Evolutionary conservation across 1,284 basidiomycete species (phyloP).

Genomic region (Puccinia polysora): DNA sequence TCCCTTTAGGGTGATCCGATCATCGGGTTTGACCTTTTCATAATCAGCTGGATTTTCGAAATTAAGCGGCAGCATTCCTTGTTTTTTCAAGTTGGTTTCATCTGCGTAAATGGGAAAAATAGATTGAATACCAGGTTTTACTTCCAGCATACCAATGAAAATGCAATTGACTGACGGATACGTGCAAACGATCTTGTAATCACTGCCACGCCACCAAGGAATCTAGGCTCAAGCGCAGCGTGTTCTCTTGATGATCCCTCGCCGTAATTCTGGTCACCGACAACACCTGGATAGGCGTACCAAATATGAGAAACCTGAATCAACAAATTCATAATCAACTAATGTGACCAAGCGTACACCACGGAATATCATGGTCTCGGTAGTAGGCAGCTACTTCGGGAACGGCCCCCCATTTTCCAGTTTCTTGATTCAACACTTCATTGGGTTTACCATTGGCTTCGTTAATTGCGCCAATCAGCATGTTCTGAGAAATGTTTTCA

Average conservation of each 20-base stretch:
- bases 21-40: constrained; percentile 74
- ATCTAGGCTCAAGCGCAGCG: constrained; percentile 35
- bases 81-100: constrained; percentile 88
- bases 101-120: not conserved
- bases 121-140: no score
- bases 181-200: constrained; percentile 37
- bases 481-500: constrained; percentile 98
- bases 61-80: constrained; percentile 87
- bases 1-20: constrained; percentile 78
- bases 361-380: constrained; percentile 82
- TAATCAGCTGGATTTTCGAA: constrained; percentile 85
- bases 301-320: not conserved
- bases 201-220: constrained; percentile 27
- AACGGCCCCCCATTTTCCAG: constrained; percentile 78
- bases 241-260: constrained; percentile 81
- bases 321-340: not conserved
- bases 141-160: constrained; percentile 82
- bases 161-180: constrained; percentile 44
- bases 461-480: constrained; percentile 95
- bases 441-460: constrained; percentile 91
- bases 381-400: constrained; percentile 80
- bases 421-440: constrained; percentile 85
- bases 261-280: constrained; percentile 88
- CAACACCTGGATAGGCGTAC: constrained; percentile 7
- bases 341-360: constrained; percentile 64